A percentile compares a stretch with the other conserved stretches of the same genome.
Evolutionary conservation across 1,284 basidiomycete species (phyloP).

Genomic region (Leccinum subspadiceum): DNA sequence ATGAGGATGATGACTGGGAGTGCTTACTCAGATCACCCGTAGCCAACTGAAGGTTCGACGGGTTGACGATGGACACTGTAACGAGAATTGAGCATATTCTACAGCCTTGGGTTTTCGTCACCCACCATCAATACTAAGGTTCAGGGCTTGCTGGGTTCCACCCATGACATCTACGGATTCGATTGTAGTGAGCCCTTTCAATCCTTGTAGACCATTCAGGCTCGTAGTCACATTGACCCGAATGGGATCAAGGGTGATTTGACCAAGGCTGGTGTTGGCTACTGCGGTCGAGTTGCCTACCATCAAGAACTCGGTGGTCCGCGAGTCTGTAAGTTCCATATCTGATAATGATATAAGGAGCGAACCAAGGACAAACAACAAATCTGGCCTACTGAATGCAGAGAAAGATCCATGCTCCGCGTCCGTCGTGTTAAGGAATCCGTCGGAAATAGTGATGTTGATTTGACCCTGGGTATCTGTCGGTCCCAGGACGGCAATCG

Average conservation of each 20-base stretch:
- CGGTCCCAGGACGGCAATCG: constrained; percentile 48
- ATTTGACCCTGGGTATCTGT: constrained; percentile 66
- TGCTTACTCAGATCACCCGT: constrained; percentile 59
- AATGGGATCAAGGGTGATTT: constrained; percentile 71
- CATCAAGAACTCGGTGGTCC: constrained; percentile 53
- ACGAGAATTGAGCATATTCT: neutral
- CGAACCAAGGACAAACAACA: neutral
- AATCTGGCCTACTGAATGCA: constrained; percentile 49
- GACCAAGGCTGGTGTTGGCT: constrained; percentile 66
- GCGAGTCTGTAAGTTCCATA: constrained; percentile 48
- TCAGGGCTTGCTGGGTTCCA: constrained; percentile 61
- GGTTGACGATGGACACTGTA: constrained; percentile 66
- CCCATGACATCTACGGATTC: constrained; percentile 68
- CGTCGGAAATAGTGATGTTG: constrained; percentile 61
- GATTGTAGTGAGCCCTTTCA: constrained; percentile 60
- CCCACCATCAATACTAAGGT: constrained; percentile 57
- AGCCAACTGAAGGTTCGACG: constrained; percentile 64
- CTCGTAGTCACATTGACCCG: constrained; percentile 72
- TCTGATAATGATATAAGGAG: constrained; percentile 36
- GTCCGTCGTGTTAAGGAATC: constrained; percentile 51
- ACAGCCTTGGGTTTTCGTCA: neutral
- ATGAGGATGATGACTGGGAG: neutral
- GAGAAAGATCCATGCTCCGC: constrained; percentile 52
- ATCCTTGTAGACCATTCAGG: constrained; percentile 62
- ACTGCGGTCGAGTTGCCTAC: constrained; percentile 65